These are phyloP conservation scores for Cruciata laevipes DNA, from an alignment of 257 asterid species.

Conservation along the genomic window DNA sequence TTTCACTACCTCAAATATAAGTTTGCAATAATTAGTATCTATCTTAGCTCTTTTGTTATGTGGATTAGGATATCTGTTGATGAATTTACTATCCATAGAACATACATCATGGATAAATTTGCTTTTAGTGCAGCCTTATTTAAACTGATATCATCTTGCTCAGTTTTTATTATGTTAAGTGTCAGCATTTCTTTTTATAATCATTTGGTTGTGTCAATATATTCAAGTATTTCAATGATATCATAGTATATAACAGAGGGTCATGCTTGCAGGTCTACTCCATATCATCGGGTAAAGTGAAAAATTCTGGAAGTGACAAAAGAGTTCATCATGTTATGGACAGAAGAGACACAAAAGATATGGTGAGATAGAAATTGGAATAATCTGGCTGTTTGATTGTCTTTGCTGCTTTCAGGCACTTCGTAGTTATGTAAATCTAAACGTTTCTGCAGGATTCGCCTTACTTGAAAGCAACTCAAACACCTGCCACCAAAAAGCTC, in stretches of 20 bases:
- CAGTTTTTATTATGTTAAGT: not conserved
- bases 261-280: slow-evolving; percentile 45
- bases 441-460: slow-evolving; percentile 44
- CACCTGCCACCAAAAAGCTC: slow-evolving; percentile 70
- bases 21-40: not conserved
- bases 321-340: slow-evolving; percentile 37
- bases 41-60: not conserved
- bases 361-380: slow-evolving; percentile 37
- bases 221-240: not conserved
- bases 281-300: slow-evolving; percentile 48
- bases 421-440: slow-evolving; percentile 1
- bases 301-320: slow-evolving; percentile 43
- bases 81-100: not conserved
- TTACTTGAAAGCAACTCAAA: slow-evolving; percentile 41
- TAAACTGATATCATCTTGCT: slow-evolving; percentile 1
- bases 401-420: slow-evolving; percentile 1
- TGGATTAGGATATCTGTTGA: not conserved
- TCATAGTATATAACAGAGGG: not conserved
- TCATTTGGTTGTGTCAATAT: not conserved
- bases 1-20: not conserved
- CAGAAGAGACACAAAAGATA: slow-evolving; percentile 41
- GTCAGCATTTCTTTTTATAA: not conserved
- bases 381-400: slow-evolving; percentile 10
- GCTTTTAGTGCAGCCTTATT: not conserved
- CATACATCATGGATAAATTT: not conserved